Evolutionary conservation across 1,284 basidiomycete species (phyloP).

Genomic region (Psilocybe mexicana): DNA sequence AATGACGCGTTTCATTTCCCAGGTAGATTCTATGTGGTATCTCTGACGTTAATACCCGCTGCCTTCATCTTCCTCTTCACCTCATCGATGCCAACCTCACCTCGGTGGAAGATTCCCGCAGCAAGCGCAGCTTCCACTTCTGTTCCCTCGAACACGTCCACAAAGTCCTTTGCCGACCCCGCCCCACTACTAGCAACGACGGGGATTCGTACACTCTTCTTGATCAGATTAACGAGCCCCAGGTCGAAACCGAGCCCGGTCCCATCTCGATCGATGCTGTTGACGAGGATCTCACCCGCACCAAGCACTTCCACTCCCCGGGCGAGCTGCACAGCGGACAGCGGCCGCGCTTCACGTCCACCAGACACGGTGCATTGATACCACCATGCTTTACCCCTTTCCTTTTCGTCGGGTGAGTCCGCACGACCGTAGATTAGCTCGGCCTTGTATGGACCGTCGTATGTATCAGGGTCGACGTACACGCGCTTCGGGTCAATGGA

Average conservation of each 20-base stretch:
- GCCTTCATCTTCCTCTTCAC: constrained; percentile 63
- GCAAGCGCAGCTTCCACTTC: constrained; percentile 92
- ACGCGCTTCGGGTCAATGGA: constrained; percentile 94
- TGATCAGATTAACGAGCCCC: constrained; percentile 80
- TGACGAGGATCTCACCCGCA: constrained; percentile 94
- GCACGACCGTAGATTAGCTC: constrained; percentile 65
- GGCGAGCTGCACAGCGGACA: constrained; percentile 94
- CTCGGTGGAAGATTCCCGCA: constrained; percentile 96
- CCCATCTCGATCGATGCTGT: constrained; percentile 97
- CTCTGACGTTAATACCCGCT: constrained; percentile 56
- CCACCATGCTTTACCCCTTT: constrained; percentile 90
- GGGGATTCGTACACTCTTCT: constrained; percentile 80
- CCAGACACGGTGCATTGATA: constrained; percentile 98
- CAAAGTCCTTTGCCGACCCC: constrained; percentile 82
- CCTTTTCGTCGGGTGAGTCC: constrained; percentile 47
- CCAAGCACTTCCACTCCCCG: constrained; percentile 88
- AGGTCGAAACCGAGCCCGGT: constrained; percentile 92
- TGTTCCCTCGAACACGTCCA: constrained; percentile 80
- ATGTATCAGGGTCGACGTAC: constrained; percentile 69
- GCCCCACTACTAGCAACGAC: constrained; percentile 96
- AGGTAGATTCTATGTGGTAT: constrained; percentile 2
- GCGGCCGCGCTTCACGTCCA: constrained; percentile 82
- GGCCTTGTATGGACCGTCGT: constrained; percentile 67
- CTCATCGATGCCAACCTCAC: constrained; percentile 75
- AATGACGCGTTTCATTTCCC: not conserved